Evolutionary conservation across 306 rosid genomes (phyloP).

Genomic region (Mucuna pruriens): DNA sequence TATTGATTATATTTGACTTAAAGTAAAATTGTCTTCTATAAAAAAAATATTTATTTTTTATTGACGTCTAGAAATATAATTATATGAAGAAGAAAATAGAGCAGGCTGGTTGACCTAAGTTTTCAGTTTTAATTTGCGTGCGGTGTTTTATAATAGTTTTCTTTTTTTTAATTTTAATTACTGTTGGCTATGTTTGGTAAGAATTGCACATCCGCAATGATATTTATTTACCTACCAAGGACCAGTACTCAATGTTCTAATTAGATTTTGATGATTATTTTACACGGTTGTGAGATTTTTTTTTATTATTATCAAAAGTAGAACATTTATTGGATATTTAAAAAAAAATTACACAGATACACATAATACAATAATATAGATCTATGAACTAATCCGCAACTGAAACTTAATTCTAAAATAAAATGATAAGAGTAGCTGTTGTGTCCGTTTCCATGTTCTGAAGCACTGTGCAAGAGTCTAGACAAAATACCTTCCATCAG

Average conservation of each 20-base stretch:
- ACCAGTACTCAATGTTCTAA: background rate
- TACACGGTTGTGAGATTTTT: background rate
- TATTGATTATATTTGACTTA: no score
- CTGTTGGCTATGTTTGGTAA: background rate
- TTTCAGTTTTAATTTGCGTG: constrained; percentile 26
- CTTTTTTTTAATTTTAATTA: background rate
- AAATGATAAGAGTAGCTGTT: background rate
- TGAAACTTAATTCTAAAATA: background rate
- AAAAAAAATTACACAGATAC: background rate
- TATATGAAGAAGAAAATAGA: background rate
- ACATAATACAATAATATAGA: background rate
- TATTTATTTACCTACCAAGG: background rate
- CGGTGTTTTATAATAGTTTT: background rate
- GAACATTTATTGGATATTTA: background rate
- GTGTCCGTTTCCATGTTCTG: background rate
- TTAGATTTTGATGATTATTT: background rate
- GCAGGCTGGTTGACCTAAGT: constrained; percentile 38
- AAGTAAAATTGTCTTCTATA: no score
- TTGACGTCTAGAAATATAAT: background rate
- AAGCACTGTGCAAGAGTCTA: constrained; percentile 22
- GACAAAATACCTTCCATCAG: constrained; percentile 34
- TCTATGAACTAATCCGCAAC: background rate
- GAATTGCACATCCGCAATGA: background rate
- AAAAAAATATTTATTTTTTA: no score
- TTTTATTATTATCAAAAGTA: background rate